These are phyloP conservation scores for Solanum chaucha DNA, from an alignment of 257 asterid genomes.

Conservation along the genomic window DNA sequence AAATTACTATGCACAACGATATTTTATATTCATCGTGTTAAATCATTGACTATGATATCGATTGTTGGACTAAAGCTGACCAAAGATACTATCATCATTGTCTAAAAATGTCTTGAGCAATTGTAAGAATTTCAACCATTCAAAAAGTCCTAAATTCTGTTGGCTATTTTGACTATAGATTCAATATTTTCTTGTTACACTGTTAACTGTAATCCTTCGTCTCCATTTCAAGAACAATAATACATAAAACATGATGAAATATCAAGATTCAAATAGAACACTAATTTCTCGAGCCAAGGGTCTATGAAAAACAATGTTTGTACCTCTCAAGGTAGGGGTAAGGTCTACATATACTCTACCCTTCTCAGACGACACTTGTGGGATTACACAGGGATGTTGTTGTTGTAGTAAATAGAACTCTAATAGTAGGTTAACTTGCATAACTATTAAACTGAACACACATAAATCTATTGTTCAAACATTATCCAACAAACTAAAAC, in stretches of 20 bases:
- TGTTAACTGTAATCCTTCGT: background rate
- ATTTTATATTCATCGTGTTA: background rate
- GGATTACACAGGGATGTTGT: background rate
- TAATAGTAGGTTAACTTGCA: background rate
- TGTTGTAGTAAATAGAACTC: background rate
- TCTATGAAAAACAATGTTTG: background rate
- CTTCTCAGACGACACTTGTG: fast-evolving
- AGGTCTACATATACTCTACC: background rate
- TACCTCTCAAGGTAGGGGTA: background rate
- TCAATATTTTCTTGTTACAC: background rate
- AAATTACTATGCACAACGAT: background rate
- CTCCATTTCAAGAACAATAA: background rate
- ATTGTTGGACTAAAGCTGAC: background rate
- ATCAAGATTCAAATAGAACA: background rate
- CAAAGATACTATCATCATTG: background rate
- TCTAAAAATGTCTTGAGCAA: background rate
- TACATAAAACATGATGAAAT: background rate
- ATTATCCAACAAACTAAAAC: background rate
- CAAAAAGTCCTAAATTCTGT: background rate
- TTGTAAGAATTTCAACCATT: background rate
- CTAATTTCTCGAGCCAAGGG: background rate
- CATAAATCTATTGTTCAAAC: background rate
- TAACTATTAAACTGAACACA: background rate
- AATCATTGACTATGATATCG: background rate
- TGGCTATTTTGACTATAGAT: background rate